These are phyloP conservation scores for Debaryomyces hansenii DNA, from an alignment of 805 yeast genomes.

Conservation along the genomic window DNA sequence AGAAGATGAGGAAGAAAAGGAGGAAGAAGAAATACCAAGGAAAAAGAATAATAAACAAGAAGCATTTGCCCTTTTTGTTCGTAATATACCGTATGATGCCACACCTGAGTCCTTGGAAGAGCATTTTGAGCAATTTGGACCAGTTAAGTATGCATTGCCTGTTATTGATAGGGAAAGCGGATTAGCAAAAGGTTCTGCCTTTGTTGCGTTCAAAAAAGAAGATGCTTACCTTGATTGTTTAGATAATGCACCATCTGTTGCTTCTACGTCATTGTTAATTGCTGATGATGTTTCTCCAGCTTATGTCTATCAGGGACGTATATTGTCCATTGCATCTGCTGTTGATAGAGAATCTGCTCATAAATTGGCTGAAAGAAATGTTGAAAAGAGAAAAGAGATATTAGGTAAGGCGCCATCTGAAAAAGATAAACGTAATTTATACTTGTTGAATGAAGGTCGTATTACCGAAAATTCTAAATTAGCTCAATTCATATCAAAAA, in stretches of 20 bases:
- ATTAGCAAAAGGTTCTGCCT: conserved; percentile 90
- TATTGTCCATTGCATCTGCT: conserved; percentile 78
- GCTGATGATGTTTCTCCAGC: conserved; percentile 90
- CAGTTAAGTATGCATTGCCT: conserved; percentile 89
- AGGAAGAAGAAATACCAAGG: conserved; percentile 25
- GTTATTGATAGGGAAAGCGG: conserved; percentile 86
- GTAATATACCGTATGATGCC: conserved; percentile 95
- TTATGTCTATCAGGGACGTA: conserved; percentile 91
- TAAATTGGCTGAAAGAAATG: conserved; percentile 68
- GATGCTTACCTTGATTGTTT: conserved; percentile 69
- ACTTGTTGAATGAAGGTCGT: conserved; percentile 90
- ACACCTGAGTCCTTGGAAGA: conserved; percentile 73
- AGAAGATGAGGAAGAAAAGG: conserved; percentile 34
- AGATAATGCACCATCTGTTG: conserved; percentile 72
- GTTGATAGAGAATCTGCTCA: conserved; percentile 85
- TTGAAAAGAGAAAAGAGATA: conserved; percentile 67
- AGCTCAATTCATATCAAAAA: conserved; percentile 61
- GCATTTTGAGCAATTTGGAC: conserved; percentile 83
- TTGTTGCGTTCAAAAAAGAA: conserved; percentile 75
- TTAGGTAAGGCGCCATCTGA: conserved; percentile 80
- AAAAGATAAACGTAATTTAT: conserved; percentile 81
- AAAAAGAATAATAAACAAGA: conserved; percentile 62
- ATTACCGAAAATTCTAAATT: conserved; percentile 78
- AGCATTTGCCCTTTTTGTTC: conserved; percentile 73
- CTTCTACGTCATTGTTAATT: conserved; percentile 64